Evolutionary conservation across 2,329 filamentous ascomycete genomes (phyloP).

Genomic region (Gaeumannomyces tritici): DNA sequence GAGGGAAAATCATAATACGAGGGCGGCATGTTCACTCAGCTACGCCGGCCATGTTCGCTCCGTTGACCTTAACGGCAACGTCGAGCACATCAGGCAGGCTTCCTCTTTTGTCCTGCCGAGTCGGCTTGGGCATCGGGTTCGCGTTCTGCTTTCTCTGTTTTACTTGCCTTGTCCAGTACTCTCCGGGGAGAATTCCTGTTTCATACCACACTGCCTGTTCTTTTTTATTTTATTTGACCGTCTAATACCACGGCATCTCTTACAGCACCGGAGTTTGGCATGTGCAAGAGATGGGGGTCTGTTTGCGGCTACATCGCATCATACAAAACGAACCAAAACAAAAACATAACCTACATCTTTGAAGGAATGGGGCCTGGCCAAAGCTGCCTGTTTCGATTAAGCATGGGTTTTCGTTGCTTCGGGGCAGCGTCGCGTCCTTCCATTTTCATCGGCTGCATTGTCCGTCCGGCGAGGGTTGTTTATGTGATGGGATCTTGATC

Average conservation of each 20-base stretch:
- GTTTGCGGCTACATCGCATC: neutral
- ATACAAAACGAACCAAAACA: neutral
- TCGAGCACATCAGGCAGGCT: neutral
- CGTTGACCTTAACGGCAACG: neutral
- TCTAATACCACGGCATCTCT: neutral
- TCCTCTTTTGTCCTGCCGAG: neutral
- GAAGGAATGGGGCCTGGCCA: neutral
- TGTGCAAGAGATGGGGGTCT: neutral
- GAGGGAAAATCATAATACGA: neutral
- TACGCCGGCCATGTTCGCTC: neutral
- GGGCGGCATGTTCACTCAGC: neutral
- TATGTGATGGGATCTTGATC: no score
- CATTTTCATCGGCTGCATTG: neutral
- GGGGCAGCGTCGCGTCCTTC: neutral
- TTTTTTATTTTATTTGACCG: neutral
- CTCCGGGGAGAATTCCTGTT: neutral
- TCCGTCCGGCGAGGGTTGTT: no score
- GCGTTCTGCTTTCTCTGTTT: neutral
- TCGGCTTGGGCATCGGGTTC: neutral
- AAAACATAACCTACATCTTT: neutral
- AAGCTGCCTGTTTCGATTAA: neutral
- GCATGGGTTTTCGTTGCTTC: neutral
- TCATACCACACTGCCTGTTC: neutral
- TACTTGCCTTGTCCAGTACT: neutral
- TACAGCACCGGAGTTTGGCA: neutral